Percentiles rank a stretch among this genome's conserved stretches.
Evolutionary conservation across 164 flowering plant species (phyloP).

Genomic region (Dillenia turbinata): DNA sequence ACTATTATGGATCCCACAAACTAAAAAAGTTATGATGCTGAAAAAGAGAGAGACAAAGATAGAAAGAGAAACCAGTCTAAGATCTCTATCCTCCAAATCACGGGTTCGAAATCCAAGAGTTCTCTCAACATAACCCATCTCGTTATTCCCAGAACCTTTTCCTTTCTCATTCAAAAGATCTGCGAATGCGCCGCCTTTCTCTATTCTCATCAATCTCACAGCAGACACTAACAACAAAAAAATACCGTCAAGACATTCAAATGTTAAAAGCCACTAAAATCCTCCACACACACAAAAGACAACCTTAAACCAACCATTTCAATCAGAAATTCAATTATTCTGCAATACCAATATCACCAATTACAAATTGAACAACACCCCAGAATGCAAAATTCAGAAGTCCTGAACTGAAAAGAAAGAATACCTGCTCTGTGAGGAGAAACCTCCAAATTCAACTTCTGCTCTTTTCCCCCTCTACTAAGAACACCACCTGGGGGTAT

Average conservation of each 20-base stretch:
- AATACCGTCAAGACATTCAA: background rate
- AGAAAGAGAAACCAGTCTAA: constrained; percentile 60
- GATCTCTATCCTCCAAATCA: constrained; percentile 71
- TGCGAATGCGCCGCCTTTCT: constrained; percentile 88
- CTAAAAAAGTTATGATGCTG: background rate
- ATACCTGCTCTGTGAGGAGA: constrained; percentile 93
- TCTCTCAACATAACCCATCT: constrained; percentile 84
- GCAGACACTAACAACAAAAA: constrained; percentile 58
- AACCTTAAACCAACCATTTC: background rate
- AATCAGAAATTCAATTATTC: background rate
- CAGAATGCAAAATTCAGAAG: background rate
- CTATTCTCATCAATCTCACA: constrained; percentile 86
- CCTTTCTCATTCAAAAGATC: constrained; percentile 85
- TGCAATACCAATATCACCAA: too few relatives aligned
- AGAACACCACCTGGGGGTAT: too few relatives aligned
- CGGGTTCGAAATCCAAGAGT: constrained; percentile 83
- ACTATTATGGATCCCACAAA: too few relatives aligned
- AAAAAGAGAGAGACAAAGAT: background rate
- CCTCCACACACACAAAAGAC: background rate
- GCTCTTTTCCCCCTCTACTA: background rate
- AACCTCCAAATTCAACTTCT: constrained; percentile 59
- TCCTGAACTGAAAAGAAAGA: background rate
- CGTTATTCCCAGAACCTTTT: constrained; percentile 75
- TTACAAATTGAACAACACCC: background rate
- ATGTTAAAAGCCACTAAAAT: background rate